These are phyloP conservation scores for Suillus ampliporus DNA, from an alignment of 768 basidiomycete genomes.

Conservation along the genomic window DNA sequence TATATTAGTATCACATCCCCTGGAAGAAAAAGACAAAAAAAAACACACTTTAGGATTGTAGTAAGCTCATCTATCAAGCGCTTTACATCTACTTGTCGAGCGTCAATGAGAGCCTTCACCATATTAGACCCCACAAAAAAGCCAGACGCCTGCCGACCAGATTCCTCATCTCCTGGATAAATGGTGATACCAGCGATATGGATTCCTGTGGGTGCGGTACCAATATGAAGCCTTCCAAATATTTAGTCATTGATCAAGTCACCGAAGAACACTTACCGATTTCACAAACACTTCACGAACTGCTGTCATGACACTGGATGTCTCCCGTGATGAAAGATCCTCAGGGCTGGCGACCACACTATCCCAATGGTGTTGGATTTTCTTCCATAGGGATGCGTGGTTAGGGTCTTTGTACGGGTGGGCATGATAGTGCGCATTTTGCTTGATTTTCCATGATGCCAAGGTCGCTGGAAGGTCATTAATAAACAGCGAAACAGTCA, in stretches of 20 bases:
- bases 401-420: neutral
- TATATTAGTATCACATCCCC: neutral
- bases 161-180: constrained; percentile 7
- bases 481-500: neutral
- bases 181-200: neutral
- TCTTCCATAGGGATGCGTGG: neutral
- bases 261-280: neutral
- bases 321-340: neutral
- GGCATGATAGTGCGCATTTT: neutral
- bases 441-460: neutral
- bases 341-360: neutral
- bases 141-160: neutral
- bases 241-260: constrained; percentile 1
- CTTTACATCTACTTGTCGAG: neutral
- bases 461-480: neutral
- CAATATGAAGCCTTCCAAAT: constrained; percentile 3
- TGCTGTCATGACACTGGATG: constrained; percentile 3
- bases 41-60: neutral
- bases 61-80: neutral
- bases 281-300: neutral
- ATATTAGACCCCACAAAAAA: neutral
- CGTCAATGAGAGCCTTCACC: constrained; percentile 3
- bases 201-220: neutral
- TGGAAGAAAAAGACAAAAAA: neutral
- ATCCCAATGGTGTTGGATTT: neutral